These are phyloP conservation scores for Saccharomycopsis fodiens DNA, from an alignment of 805 yeast species.

Conservation along the genomic window DNA sequence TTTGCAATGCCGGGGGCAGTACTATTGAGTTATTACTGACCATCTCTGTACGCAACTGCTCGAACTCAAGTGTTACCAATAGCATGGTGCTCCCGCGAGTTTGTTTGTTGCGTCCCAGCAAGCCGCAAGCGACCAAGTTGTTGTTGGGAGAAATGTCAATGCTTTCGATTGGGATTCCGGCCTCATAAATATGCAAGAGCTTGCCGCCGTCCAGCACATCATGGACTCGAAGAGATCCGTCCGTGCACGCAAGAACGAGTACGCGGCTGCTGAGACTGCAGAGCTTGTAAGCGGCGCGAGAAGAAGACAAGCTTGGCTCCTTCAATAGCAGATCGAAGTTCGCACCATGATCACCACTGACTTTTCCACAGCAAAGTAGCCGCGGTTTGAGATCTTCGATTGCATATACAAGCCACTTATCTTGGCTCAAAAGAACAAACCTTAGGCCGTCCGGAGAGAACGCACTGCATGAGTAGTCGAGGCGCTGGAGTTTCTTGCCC, in stretches of 20 bases:
- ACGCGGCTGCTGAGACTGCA: slow-evolving; percentile 28
- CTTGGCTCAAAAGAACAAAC: slow-evolving; percentile 57
- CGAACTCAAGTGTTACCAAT: slow-evolving; percentile 7
- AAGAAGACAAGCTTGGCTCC: slow-evolving; percentile 1
- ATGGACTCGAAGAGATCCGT: slow-evolving; percentile 62
- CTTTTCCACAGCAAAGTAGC: slow-evolving; percentile 59
- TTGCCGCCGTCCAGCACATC: slow-evolving; percentile 53
- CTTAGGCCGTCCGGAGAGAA: slow-evolving; percentile 55
- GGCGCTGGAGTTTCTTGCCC: slow-evolving; percentile 7
- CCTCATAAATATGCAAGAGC: slow-evolving; percentile 58
- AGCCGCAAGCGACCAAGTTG: slow-evolving; percentile 64
- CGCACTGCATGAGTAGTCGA: slow-evolving; percentile 38
- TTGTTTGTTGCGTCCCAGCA: slow-evolving; percentile 61
- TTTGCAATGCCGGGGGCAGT: neutral
- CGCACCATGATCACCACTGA: slow-evolving; percentile 60
- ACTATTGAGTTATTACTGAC: slow-evolving; percentile 8
- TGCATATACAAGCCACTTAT: slow-evolving; percentile 68
- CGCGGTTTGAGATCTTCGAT: slow-evolving; percentile 48
- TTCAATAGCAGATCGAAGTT: slow-evolving; percentile 32
- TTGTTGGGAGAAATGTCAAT: slow-evolving; percentile 63
- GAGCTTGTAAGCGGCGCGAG: slow-evolving; percentile 6
- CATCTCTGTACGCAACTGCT: slow-evolving; percentile 3
- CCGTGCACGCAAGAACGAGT: slow-evolving; percentile 59
- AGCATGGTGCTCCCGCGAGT: slow-evolving; percentile 17
- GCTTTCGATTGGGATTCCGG: slow-evolving; percentile 73